phyloP scores from a whole-genome alignment of 1,284 basidiomycete species.

The Coniferiporia sulphurascens region DNA sequence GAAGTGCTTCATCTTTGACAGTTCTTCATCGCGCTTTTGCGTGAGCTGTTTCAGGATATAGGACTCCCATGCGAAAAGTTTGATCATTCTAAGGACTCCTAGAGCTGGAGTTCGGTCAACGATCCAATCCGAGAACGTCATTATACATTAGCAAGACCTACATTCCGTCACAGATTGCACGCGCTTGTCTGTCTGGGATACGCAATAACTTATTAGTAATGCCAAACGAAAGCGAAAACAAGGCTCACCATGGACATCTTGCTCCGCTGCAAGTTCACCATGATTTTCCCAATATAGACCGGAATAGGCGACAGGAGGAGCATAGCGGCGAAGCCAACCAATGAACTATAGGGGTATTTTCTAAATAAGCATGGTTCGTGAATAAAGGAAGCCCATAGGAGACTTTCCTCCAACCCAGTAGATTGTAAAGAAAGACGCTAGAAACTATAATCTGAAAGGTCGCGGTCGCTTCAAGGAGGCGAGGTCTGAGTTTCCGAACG shows the following conservation, averaged over 20 bases:
- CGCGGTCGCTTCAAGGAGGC: slow-evolving; percentile 11
- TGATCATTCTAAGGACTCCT: slow-evolving; percentile 41
- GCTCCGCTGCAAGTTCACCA: slow-evolving; percentile 21
- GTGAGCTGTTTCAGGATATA: slow-evolving; percentile 40
- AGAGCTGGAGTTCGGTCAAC: slow-evolving; percentile 18
- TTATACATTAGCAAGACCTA: slow-evolving; percentile 11
- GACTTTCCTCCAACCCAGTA: slow-evolving; percentile 24
- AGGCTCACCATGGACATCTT: slow-evolving; percentile 21
- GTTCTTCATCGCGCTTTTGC: slow-evolving; percentile 29
- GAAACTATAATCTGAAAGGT: slow-evolving; percentile 27
- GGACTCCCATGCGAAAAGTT: slow-evolving; percentile 58
- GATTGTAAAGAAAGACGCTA: slow-evolving; percentile 27
- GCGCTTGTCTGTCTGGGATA: slow-evolving; percentile 31
- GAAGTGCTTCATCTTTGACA: background rate
- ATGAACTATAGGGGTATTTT: slow-evolving; percentile 21
- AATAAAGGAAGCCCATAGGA: background rate
- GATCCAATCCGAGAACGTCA: background rate
- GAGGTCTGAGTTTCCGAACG: slow-evolving; percentile 10
- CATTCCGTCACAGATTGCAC: slow-evolving; percentile 36
- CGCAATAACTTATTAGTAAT: background rate
- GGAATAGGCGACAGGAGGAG: slow-evolving; percentile 34
- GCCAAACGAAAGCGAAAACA: background rate
- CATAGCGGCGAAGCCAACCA: slow-evolving; percentile 35
- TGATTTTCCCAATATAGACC: slow-evolving; percentile 20
- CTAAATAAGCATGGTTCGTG: background rate